Conservation (phyloP, 2,329 filamentous ascomycete species). For the Pseudocercospora crystallina region DNA sequence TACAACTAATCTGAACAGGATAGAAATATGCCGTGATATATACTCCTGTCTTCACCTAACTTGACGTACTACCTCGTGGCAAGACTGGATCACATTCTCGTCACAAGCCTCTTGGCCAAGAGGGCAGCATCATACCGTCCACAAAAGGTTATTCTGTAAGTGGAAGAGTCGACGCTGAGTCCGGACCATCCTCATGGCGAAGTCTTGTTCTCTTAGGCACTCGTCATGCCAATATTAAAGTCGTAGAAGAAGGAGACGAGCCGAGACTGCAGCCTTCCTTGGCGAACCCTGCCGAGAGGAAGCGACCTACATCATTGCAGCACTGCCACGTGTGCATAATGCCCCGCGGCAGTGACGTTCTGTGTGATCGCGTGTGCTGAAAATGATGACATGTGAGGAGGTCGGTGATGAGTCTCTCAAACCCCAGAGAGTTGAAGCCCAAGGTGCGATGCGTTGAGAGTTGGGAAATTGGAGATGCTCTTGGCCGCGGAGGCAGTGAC, state of each 20-base stretch:
- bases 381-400: too few species aligned
- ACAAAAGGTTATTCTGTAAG: background rate
- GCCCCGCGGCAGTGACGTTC: background rate
- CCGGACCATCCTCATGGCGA: background rate
- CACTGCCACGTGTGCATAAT: background rate
- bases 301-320: slow-evolving; percentile 6
- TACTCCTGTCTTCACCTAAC: background rate
- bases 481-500: too few species aligned
- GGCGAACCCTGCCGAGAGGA: slow-evolving; percentile 4
- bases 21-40: background rate
- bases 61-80: slow-evolving; percentile 2
- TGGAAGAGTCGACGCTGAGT: background rate
- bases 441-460: too few species aligned
- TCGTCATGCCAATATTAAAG: slow-evolving; percentile 5
- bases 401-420: too few species aligned
- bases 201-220: background rate
- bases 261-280: slow-evolving; percentile 6
- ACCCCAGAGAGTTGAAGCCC: too few species aligned
- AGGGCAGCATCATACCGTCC: slow-evolving; percentile 1
- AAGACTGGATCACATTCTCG: slow-evolving; percentile 5
- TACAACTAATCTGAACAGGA: background rate
- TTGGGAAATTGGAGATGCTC: too few species aligned
- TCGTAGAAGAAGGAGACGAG: background rate
- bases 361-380: too few species aligned
- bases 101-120: background rate